phyloP scores from a whole-genome alignment of 441 rosid species.

The Populus hybrid region DNA sequence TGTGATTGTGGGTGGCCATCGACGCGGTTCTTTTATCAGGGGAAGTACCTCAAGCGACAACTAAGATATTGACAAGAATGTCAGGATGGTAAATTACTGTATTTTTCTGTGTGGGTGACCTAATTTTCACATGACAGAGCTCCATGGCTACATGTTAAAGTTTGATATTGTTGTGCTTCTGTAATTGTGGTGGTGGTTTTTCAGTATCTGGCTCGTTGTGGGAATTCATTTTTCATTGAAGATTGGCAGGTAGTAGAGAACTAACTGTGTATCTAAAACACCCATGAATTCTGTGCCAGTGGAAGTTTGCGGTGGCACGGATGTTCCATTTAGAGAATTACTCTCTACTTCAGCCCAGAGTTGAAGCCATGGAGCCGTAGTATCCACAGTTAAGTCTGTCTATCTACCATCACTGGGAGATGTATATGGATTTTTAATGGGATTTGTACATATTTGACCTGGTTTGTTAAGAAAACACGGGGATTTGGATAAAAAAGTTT shows the following conservation, averaged over 20 bases:
- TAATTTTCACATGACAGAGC: constrained; percentile 19
- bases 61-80: constrained; percentile 37
- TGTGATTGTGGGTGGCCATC: constrained; percentile 70
- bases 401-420: not conserved
- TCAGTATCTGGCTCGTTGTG: not conserved
- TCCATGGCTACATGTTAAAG: constrained; percentile 22
- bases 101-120: constrained; percentile 28
- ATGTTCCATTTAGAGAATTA: too few species aligned
- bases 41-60: constrained; percentile 46
- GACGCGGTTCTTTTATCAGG: constrained; percentile 51
- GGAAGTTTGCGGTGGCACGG: too few species aligned
- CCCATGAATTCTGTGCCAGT: not conserved
- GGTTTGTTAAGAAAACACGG: too few species aligned
- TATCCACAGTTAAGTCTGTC: not conserved
- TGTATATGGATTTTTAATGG: not conserved
- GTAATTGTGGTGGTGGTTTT: constrained; percentile 21
- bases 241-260: not conserved
- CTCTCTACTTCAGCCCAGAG: too few species aligned
- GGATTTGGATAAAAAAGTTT: not conserved
- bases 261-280: not conserved
- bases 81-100: constrained; percentile 25
- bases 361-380: too few species aligned
- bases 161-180: constrained; percentile 22
- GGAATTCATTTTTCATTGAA: not conserved
- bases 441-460: not conserved